Conservation (phyloP, 2,329 filamentous ascomycete genomes). For the Trichoderma atrobrunneum region DNA sequence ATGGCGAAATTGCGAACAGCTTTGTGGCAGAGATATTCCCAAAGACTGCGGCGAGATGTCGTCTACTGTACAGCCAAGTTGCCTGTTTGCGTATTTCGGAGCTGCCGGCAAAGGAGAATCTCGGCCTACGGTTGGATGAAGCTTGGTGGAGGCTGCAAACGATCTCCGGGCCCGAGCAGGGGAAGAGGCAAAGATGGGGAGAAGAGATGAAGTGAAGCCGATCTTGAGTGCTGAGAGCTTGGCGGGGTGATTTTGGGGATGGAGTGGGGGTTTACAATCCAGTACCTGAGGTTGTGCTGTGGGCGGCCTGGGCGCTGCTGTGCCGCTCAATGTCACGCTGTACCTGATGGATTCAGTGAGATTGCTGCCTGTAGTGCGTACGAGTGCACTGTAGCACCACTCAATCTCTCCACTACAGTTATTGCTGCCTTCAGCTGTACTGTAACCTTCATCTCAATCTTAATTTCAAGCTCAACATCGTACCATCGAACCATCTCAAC, state of each 20-base stretch:
- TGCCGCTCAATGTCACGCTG: background rate
- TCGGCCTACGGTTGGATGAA: background rate
- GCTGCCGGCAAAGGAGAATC: background rate
- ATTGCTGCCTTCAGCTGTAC: background rate
- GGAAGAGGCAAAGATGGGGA: background rate
- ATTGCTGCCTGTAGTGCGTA: background rate
- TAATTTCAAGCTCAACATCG: background rate
- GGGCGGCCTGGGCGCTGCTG: background rate
- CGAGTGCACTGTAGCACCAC: background rate
- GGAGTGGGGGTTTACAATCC: background rate
- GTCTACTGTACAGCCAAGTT: background rate
- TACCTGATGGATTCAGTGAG: background rate
- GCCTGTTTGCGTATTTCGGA: background rate
- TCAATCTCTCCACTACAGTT: background rate
- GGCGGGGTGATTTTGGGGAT: background rate
- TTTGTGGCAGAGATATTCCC: background rate
- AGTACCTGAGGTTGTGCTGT: too few species aligned
- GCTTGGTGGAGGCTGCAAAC: background rate
- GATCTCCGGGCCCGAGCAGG: background rate
- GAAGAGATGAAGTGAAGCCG: background rate
- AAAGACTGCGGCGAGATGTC: background rate
- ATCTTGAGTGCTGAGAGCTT: background rate
- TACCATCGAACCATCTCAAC: background rate
- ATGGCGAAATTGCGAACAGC: background rate
- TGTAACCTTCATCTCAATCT: background rate